These are phyloP conservation scores for Manihot esculenta DNA, from an alignment of 441 rosid species.

Conservation along the genomic window DNA sequence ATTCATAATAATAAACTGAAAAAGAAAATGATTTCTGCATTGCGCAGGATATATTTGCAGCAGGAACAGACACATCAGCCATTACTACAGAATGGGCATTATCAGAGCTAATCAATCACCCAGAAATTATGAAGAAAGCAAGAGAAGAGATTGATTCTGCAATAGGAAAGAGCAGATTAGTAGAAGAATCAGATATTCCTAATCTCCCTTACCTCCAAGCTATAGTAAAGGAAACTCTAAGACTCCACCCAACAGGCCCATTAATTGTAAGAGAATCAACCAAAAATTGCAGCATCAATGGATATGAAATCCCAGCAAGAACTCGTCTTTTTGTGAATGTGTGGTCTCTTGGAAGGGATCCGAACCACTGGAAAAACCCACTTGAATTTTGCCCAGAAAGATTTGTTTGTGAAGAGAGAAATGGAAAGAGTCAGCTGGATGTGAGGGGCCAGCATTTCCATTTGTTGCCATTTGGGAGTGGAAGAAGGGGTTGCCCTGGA, in stretches of 20 bases:
- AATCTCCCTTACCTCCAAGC: slow-evolving; percentile 40
- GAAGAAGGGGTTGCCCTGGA: slow-evolving; percentile 76
- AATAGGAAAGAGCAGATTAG: slow-evolving; percentile 30
- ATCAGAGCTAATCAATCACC: slow-evolving; percentile 40
- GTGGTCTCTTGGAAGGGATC: slow-evolving; percentile 62
- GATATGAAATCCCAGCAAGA: slow-evolving; percentile 53
- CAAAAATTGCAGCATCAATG: slow-evolving; percentile 46
- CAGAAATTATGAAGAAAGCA: slow-evolving; percentile 35
- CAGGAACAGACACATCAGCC: slow-evolving; percentile 46
- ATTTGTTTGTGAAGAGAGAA: slow-evolving; percentile 37
- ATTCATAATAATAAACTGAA: neutral
- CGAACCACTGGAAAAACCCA: slow-evolving; percentile 60
- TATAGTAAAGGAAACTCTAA: slow-evolving; percentile 35
- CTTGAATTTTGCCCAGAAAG: slow-evolving; percentile 66
- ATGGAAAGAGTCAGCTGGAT: slow-evolving; percentile 39
- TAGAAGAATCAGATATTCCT: slow-evolving; percentile 33
- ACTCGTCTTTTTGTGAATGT: slow-evolving; percentile 56
- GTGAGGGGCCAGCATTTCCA: slow-evolving; percentile 49
- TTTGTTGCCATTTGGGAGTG: slow-evolving; percentile 62
- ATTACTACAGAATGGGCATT: slow-evolving; percentile 43
- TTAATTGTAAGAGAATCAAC: slow-evolving; percentile 53
- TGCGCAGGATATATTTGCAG: slow-evolving; percentile 38
- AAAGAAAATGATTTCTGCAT: slow-evolving; percentile 1
- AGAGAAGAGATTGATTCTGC: slow-evolving; percentile 33
- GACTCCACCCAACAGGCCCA: slow-evolving; percentile 62